Evolutionary conservation across 345 rosid genomes (phyloP), one percentile per base, ranked within the genome.

Genomic region (Dipteronia sinensis): DNA sequence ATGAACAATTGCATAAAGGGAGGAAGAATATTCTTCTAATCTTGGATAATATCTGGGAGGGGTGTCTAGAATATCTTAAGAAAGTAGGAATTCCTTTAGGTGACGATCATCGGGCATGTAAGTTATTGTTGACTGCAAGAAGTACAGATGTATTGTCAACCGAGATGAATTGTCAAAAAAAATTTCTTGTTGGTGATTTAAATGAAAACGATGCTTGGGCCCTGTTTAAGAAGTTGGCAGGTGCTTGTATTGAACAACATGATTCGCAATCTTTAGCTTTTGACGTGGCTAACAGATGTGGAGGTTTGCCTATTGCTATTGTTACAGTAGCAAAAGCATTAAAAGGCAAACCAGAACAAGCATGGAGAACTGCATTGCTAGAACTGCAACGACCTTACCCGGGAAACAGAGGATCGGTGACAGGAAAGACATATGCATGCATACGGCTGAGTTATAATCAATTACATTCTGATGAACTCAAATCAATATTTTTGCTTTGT

Each of bases 131-230:
- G 4, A 68, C 56, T 6, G 11, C 72, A 6, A 44, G 72, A 68
- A 0, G 10, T 42, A 16, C 1, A 1, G n/a, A 46, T n/a, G 71
- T 67, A 10, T 22, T 68, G 29, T 7, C 4, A 3, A 7, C 6
- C 17, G 69, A 19, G 2, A 68, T 68, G 31, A 11, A 15, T 44
- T 67, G 10, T 20, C 53, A 1, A 1, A 9, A 1, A 3, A 44
- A 67, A 44, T 20, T 38, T 3, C 1, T 1, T 67, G 19, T 67
- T 10, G 38, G 6, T 3, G 6, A 31, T 31, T 31, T 74, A 5
- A 23, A 83, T 83, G 85, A 77, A 34, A 23, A 69, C 0, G 67
- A 74, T 0, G 77, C 85, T 4, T 74, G 84, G 84, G 19, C 44
- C 4, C 64, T 85, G 6, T 85, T 87, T 40, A 9, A 51, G 38